These are phyloP conservation scores for Rhododendron henanense DNA, from an alignment of 148 eudicot species.

Conservation along the genomic window DNA sequence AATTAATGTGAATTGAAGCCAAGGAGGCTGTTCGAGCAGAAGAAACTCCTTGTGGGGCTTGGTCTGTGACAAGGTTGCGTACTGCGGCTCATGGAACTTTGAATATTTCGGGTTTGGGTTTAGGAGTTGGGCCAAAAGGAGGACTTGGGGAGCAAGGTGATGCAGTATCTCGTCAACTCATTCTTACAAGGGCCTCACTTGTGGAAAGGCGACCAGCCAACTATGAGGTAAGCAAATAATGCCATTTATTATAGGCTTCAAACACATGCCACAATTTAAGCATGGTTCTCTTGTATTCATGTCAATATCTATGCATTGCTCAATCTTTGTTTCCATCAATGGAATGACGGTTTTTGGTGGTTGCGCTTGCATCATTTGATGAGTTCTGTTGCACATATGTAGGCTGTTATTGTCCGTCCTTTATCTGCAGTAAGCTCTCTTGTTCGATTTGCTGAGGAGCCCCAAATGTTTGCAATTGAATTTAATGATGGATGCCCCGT, in stretches of 20 bases:
- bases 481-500: constrained; percentile 94
- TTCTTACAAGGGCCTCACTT: constrained; percentile 84
- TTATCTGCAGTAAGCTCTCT: constrained; percentile 80
- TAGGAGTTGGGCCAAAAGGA: constrained; percentile 88
- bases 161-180: constrained; percentile 91
- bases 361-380: neutral
- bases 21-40: constrained; percentile 96
- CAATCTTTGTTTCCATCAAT: neutral
- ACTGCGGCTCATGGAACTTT: constrained; percentile 89
- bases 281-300: neutral
- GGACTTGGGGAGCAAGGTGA: constrained; percentile 97
- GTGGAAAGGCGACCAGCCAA: constrained; percentile 97
- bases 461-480: constrained; percentile 97
- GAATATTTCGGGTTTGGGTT: constrained; percentile 64
- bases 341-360: neutral
- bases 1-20: constrained; percentile 42
- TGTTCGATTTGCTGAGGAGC: constrained; percentile 97
- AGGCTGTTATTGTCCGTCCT: constrained; percentile 96
- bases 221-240: constrained; percentile 68
- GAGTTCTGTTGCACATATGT: constrained; percentile 28
- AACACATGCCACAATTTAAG: neutral
- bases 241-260: constrained; percentile 3
- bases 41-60: constrained; percentile 92
- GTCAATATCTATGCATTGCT: neutral
- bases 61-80: constrained; percentile 94